Conservation (phyloP, 116 monocot species). For the Thalassia testudinum region DNA sequence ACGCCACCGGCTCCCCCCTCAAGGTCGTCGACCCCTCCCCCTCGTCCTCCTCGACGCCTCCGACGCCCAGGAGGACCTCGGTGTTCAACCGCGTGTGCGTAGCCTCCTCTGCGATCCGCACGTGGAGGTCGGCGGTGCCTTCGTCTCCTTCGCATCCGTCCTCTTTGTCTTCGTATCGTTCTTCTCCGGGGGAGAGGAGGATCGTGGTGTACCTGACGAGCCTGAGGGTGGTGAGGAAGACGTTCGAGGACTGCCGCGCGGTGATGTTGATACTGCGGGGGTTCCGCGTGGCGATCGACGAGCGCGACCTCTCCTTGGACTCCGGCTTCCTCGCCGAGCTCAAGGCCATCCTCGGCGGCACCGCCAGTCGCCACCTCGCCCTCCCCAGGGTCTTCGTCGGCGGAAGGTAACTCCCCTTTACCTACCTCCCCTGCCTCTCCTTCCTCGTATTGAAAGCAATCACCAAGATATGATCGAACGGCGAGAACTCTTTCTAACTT, state of each 20-base stretch:
- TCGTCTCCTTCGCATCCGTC: neutral
- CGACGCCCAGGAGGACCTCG: constrained; percentile 6
- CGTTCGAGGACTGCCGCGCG: constrained; percentile 57
- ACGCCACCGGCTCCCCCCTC: constrained; percentile 6
- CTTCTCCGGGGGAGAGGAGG: constrained; percentile 4
- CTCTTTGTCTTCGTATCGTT: neutral
- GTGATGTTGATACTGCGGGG: constrained; percentile 50
- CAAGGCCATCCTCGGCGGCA: neutral
- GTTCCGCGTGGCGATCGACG: constrained; percentile 56
- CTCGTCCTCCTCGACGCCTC: constrained; percentile 4
- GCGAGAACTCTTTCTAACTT: too few relatives aligned
- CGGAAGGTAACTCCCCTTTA: too few relatives aligned
- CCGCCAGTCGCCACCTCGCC: neutral
- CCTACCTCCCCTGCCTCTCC: too few relatives aligned
- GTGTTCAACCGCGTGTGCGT: constrained; percentile 64
- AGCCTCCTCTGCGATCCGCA: constrained; percentile 42
- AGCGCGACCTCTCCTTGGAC: constrained; percentile 71
- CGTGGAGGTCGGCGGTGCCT: constrained; percentile 20
- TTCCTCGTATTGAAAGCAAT: too few relatives aligned
- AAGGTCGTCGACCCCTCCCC: constrained; percentile 26
- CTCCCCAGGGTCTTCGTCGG: constrained; percentile 6
- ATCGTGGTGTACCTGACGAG: constrained; percentile 54
- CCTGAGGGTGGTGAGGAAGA: constrained; percentile 57
- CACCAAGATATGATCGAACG: too few relatives aligned
- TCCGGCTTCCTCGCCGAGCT: constrained; percentile 20